Percentiles rank a stretch among this genome's conserved stretches.
Conservation (phyloP, 345 rosid genomes). For the Aquilaria yunnanensis region DNA sequence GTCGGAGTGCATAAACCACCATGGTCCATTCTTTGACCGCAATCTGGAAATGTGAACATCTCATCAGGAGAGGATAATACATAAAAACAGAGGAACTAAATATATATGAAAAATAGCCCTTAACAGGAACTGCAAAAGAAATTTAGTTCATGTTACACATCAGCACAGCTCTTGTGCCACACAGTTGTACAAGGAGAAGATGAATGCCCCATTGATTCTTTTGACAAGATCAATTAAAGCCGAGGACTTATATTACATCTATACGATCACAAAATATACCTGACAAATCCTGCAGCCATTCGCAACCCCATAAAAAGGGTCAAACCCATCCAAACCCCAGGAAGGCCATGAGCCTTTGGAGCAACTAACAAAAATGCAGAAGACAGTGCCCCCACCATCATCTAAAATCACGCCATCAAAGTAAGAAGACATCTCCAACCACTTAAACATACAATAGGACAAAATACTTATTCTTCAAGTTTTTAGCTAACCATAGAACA, state of each 20-base stretch:
- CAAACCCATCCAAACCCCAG: constrained; percentile 91
- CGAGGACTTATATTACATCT: background rate
- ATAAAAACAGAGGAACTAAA: background rate
- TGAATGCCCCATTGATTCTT: background rate
- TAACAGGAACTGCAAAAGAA: background rate
- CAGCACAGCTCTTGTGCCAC: background rate
- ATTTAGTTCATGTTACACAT: background rate
- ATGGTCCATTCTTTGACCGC: constrained; percentile 68
- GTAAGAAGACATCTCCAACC: constrained; percentile 2
- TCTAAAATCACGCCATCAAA: constrained; percentile 29
- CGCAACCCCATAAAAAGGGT: constrained; percentile 84
- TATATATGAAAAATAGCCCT: background rate
- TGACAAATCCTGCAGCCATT: constrained; percentile 62
- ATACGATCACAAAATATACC: constrained; percentile 32
- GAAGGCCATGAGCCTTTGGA: constrained; percentile 53
- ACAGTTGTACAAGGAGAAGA: background rate
- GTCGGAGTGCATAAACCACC: constrained; percentile 88
- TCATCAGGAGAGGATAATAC: constrained; percentile 1
- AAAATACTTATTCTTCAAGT: background rate
- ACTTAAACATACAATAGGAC: background rate
- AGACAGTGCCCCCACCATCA: constrained; percentile 66
- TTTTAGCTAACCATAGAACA: constrained; percentile 55
- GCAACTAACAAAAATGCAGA: constrained; percentile 59
- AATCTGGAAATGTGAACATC: constrained; percentile 35
- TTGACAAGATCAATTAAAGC: no score